A percentile compares a stretch with the other conserved stretches of the same genome.
Conservation (phyloP, 257 asterid species). For the Prunella vulgaris region DNA sequence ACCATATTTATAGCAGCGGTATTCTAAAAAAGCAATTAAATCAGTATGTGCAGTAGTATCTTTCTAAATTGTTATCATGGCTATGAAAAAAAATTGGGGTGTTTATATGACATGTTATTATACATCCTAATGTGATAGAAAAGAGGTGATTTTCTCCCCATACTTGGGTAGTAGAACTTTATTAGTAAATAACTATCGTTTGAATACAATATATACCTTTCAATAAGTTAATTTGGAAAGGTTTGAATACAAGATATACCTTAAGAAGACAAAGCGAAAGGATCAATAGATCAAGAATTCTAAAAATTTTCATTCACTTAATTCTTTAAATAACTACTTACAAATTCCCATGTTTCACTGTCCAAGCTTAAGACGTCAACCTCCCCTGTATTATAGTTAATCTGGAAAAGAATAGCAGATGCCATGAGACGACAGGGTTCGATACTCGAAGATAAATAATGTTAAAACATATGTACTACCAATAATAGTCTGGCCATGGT, state of each 20-base stretch:
- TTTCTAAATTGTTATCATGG: not conserved
- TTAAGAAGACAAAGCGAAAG: not conserved
- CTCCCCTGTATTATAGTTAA: conserved; percentile 34
- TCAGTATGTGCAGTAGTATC: not conserved
- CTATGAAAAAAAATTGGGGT: not conserved
- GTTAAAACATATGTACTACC: not conserved
- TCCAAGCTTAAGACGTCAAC: conserved; percentile 38
- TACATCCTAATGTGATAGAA: too few species aligned
- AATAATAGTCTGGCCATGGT: not conserved
- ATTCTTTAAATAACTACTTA: conserved; percentile 18
- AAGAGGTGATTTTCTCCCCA: too few species aligned
- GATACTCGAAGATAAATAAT: not conserved
- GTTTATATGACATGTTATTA: not conserved
- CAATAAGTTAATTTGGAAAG: too few species aligned
- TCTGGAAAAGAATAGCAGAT: conserved; percentile 14
- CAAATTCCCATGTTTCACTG: conserved; percentile 30
- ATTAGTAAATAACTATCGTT: too few species aligned
- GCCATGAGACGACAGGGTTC: conserved; percentile 11
- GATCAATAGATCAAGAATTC: not conserved
- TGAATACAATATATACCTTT: too few species aligned
- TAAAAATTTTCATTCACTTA: conserved; percentile 12
- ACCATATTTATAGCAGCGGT: not conserved
- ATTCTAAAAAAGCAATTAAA: not conserved
- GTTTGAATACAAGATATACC: too few species aligned
- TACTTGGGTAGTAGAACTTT: too few species aligned